Evolutionary conservation across 345 rosid species (phyloP), one percentile per base, ranked within the genome.

Genomic region (Eucalyptus coolabah): DNA sequence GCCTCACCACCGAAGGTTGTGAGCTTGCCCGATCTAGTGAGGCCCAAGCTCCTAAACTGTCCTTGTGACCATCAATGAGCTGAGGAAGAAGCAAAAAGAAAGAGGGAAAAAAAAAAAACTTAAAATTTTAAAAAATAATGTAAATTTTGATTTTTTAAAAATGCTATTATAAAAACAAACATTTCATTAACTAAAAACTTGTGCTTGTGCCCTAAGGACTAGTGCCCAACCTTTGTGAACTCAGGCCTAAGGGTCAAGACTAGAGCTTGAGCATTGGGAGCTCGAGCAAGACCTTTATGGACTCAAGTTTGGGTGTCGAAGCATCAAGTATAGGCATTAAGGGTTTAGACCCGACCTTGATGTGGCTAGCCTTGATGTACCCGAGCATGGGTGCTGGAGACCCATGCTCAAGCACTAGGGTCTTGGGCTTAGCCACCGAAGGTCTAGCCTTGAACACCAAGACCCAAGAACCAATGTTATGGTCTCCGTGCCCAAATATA

Each of bases 381-480:
- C 2, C 0, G 0, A 1, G 30, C 28, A 24, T 56, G 30, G 13
- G 13, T 56, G 30, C 3, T 56, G 0, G 14, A 1, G 63, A 23
- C 30, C 30, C 30, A 56, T 56, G 30, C 63, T 23, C 1, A 0
- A 56, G 63, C 63, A 56, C 30, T 2, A 10, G 1, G 1, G 30
- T 56, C 30, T 23, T 0, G 0, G 1, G 30, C 63, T 9, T 1
- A 23, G 6, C 30, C 30, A 24, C 1, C 1, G 0, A 2, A 56
- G 63, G 0, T 24, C 30, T 56, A 24, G 28, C 12, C 63, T 23
- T 56, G 63, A 56, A 56, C 63, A 9, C 28, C 26, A 56, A 56
- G 30, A 9, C 28, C 30, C 6, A 4, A 56, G 63, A 56, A 56
- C 13, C 30, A 8, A 53, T 53, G 59, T 19, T 53, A 53, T 53